Evolutionary conservation across 139 green algal genomes (phyloP), one percentile per base, ranked within the genome.

Genomic region (Tetraselmis striata): DNA sequence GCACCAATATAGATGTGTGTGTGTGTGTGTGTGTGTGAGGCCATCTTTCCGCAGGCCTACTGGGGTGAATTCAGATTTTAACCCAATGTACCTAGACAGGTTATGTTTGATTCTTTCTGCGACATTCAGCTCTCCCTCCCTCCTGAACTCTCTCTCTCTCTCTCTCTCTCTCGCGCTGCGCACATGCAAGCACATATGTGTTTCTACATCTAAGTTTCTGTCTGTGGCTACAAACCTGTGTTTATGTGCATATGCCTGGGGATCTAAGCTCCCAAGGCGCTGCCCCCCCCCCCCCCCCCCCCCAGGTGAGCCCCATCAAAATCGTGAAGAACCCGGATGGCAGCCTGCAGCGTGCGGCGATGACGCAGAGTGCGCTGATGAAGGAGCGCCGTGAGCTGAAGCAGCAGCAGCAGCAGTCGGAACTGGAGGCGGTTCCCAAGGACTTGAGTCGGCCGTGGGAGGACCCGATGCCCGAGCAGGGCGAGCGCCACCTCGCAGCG

Each of bases 261-360:
- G n/a, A n/a, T n/a, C n/a, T n/a, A n/a, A n/a, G n/a, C n/a, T n/a
- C n/a, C n/a, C n/a, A n/a, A n/a, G n/a, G n/a, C n/a, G n/a, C n/a
- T n/a, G n/a, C n/a, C n/a, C n/a, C n/a, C n/a, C n/a, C n/a, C n/a
- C n/a, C n/a, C n/a, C n/a, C 22, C 29, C 22, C 29, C 2, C 76
- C 28, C 28, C 22, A 32, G 84, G 93, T 97, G 90, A 94, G 86
- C 2, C 96, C 96, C 31, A 93, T 99, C 86, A 98, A 98, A 90
- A 98, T 99, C 58, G 96, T 99, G 28, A 98, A 98, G 85, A 99
- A 99, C 86, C 96, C 96, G 0, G 96, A 99, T 79, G 96, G 96
- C 75, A 94, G 80, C 77, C 88, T 99, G 90, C 96, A 99, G 93
- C 89, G 96, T 0, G 95, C 96, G 5, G 96, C 96, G 25, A 98